Base-by-base conservation (phyloP, 2,329 filamentous ascomycete genomes). In the Tolypocladium album region DNA sequence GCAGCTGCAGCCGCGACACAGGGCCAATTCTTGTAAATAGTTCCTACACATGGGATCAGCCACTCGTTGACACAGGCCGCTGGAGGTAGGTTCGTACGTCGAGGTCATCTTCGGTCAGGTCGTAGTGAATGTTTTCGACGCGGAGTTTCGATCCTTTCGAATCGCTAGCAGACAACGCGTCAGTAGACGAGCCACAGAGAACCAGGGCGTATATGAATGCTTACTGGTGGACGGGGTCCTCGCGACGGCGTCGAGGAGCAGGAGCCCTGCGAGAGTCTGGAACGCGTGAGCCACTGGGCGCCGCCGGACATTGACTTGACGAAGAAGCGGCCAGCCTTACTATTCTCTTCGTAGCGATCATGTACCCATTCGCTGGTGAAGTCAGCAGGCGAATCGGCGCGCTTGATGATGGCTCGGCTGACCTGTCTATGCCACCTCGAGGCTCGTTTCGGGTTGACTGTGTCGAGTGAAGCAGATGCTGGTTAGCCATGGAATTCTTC, bases 111-210 rank as follows among this genome's bases (percentile, higher is more conserved):
- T 93, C 86, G 15, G 88, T 92, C 63, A 97, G 81, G 62, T 97
- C 92, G 73, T 96, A 97, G 73, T 97, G 92, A 61, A 97, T 78
- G 71, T 96, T 96, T 63, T 95, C 90, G 62, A 96, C 88, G 65
- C 88, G 87, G 65, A 97, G 75, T 74, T 90, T 93, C 55, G 86
- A 80, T 66, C 87, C 86, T 60, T 76, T 75, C 38, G 76, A 70
- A 42, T 82, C 79, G 68, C 84, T 84, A 65, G 40, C 55, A 34
- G 20, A 11, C 17, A 39, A 15, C 59, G 42, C 61, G 55, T 65
- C 45, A 66, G 62, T 59, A 50, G 55, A 34, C 7, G n/a, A 36
- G 27, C 5, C 13, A 31, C 8, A 15, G 8, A 31, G 22, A 1
- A 13, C 12, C 2, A 3, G 7, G 22, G 31, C 9, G 11, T 11